Base-by-base conservation (phyloP, 2,329 filamentous ascomycete genomes). In the Drechslerella stenobrocha region DNA sequence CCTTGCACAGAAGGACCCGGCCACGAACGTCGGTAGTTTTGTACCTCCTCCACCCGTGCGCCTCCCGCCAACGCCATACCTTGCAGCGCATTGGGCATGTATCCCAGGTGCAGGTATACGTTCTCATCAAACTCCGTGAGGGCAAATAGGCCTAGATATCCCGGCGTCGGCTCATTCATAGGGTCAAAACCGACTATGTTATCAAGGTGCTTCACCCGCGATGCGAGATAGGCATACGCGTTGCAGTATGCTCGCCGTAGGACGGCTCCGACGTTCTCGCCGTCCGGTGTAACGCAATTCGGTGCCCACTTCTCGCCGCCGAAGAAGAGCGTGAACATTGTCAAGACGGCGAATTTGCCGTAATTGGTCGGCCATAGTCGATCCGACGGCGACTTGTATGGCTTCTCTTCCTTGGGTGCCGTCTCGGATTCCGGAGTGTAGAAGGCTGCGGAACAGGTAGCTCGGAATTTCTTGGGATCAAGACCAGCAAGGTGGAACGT, bases 281-380 rank as follows among this genome's bases (percentile, higher is more conserved):
- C 90, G 75, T 97, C 86, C 3, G 63, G 63, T 69, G 63, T 52
- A 50, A 72, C 15, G 64, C 72, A 23, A 52, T 95, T 96, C 1
- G 93, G 93, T 0, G 93, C 89, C 79, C 96, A 97, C 73, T 95
- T 89, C 71, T 81, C 85, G 28, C 93, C 93, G 13, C 83, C 91
- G 76, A 95, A 98, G 79, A 96, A 98, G 48, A 97, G 79, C 0
- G 92, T 96, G 76, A 96, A 97, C 73, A 97, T 90, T 37, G 90
- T 92, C 70, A 91, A 89, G 44, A 87, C 87, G 1, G 87, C 90
- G 45, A 97, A 81, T 30, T 93, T 84, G 69, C 84, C 87, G 77
- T 98, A 98, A 75, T 98, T 98, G 53, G 95, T 97, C 9, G 92
- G 90, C 93, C 93, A 98, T 64, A 97, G 51, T 53, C 71, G 56